Evolutionary conservation across 345 rosid species (phyloP).

Genomic region (Erucastrum elatum): DNA sequence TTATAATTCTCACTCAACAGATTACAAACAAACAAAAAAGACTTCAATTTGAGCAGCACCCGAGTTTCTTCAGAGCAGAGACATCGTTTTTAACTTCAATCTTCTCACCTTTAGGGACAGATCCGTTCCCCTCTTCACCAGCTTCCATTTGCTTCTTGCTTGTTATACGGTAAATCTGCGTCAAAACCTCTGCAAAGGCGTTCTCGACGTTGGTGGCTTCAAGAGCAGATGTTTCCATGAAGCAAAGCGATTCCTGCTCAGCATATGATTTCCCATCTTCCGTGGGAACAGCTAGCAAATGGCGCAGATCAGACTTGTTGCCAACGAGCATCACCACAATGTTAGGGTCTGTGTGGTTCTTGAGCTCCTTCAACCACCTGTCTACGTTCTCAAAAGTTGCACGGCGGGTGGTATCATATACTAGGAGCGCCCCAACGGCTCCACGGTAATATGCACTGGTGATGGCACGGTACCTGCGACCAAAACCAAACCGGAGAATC

Average conservation of each 20-base stretch:
- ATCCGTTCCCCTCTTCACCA: conserved; percentile 43
- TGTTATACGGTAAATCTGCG: conserved; percentile 56
- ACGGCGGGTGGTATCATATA: conserved; percentile 66
- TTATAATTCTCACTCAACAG: conserved; percentile 34
- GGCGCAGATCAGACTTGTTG: conserved; percentile 70
- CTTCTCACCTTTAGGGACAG: conserved; percentile 57
- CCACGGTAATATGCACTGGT: conserved; percentile 78
- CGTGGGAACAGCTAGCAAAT: conserved; percentile 59
- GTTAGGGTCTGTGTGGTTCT: conserved; percentile 69
- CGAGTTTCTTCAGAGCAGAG: conserved; percentile 62
- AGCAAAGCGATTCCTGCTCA: conserved; percentile 57
- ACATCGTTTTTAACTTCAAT: conserved; percentile 62
- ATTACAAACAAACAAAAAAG: neutral
- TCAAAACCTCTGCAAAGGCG: conserved; percentile 65
- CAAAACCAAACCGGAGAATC: conserved; percentile 4
- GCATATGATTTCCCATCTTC: conserved; percentile 68
- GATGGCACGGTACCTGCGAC: conserved; percentile 63
- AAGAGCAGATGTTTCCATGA: conserved; percentile 73
- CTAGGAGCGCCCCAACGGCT: conserved; percentile 71
- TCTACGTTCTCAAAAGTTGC: conserved; percentile 69
- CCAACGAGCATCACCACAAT: conserved; percentile 74
- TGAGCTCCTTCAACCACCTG: conserved; percentile 66
- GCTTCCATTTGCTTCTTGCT: conserved; percentile 64
- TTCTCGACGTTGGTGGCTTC: conserved; percentile 64
- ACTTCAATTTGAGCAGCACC: conserved; percentile 58